A percentile compares a stretch with the other conserved stretches of the same genome.
Evolutionary conservation across 768 basidiomycete genomes (phyloP).

Genomic region (Leccinum disarticulatum): DNA sequence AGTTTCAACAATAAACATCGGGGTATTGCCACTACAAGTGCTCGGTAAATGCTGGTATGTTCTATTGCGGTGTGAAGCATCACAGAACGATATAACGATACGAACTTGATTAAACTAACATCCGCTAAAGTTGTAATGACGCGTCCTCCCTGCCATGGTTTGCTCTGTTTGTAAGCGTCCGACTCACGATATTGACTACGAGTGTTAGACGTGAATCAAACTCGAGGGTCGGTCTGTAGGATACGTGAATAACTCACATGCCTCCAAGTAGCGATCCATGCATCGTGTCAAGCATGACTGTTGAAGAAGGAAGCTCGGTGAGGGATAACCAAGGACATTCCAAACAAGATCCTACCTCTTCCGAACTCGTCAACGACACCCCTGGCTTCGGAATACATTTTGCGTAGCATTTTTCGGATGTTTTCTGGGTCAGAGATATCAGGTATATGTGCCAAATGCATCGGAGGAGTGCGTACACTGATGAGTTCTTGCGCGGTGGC

Average conservation of each 20-base stretch:
- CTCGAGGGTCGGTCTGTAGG: not conserved
- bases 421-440: constrained; percentile 50
- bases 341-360: constrained; percentile 53
- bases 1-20: constrained; percentile 19
- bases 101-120: not conserved
- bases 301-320: not conserved
- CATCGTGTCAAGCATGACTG: constrained; percentile 77
- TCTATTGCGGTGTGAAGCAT: constrained; percentile 4
- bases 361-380: constrained; percentile 62
- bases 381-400: constrained; percentile 81
- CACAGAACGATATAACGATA: not conserved
- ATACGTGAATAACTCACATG: constrained; percentile 53
- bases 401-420: constrained; percentile 72
- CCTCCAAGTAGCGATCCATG: constrained; percentile 81
- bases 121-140: constrained; percentile 8
- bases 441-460: not conserved
- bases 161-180: constrained; percentile 61
- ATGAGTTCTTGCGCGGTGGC: constrained; percentile 81
- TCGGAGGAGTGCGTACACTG: constrained; percentile 45
- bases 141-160: constrained; percentile 24
- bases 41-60: not conserved
- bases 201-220: not conserved
- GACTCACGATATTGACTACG: constrained; percentile 78
- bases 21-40: constrained; percentile 5
- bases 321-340: not conserved